These are phyloP conservation scores for Microcos paniculata DNA, from an alignment of 345 rosid genomes.

Conservation along the genomic window DNA sequence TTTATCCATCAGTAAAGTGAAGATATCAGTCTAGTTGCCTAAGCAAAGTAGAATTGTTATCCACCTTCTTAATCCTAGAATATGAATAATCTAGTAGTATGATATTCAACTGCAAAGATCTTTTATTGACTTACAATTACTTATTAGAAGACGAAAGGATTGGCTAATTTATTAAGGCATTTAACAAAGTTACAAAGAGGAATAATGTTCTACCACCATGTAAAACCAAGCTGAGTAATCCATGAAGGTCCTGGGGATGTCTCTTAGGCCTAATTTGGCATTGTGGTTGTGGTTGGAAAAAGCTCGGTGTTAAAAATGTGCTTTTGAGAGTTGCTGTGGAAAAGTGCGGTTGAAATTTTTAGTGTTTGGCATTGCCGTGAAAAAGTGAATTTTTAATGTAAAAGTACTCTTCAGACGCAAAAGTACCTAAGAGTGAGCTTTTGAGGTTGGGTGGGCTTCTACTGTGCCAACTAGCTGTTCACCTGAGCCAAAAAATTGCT, in stretches of 20 bases:
- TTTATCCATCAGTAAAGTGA: neutral
- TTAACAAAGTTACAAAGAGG: neutral
- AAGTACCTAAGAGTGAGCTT: too few relatives aligned
- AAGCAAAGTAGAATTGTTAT: neutral
- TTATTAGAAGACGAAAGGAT: neutral
- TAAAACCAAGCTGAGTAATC: neutral
- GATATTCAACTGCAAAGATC: constrained; percentile 4
- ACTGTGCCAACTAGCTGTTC: too few relatives aligned
- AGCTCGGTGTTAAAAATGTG: too few relatives aligned
- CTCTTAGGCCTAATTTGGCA: too few relatives aligned
- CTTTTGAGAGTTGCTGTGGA: too few relatives aligned
- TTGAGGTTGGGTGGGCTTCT: too few relatives aligned
- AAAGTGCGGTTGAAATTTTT: too few relatives aligned
- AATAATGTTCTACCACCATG: neutral
- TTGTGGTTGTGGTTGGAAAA: too few relatives aligned
- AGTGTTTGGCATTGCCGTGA: too few relatives aligned
- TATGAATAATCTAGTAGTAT: neutral
- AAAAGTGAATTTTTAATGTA: too few relatives aligned
- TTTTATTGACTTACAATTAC: neutral
- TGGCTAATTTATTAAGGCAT: neutral
- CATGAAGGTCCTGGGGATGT: neutral
- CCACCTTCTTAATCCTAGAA: neutral
- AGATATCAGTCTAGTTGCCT: neutral
- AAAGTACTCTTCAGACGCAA: too few relatives aligned
- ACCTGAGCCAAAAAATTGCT: too few relatives aligned